Conservation (phyloP, 176 grass and related monocot species). For the Raddia distichophylla region DNA sequence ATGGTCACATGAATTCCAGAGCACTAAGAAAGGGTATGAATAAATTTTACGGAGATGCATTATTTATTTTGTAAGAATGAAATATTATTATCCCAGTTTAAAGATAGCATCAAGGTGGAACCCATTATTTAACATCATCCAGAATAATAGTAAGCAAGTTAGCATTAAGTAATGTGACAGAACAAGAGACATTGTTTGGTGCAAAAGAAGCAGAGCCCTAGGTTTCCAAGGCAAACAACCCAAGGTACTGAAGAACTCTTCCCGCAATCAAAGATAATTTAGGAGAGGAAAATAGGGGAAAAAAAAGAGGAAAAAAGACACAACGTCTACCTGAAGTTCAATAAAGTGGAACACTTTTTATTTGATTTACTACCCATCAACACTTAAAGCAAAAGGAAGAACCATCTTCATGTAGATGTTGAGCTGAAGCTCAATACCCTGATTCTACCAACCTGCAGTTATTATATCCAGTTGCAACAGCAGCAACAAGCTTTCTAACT, state of each 20-base stretch:
- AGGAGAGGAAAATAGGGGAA: not conserved
- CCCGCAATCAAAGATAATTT: not conserved
- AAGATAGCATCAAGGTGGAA: not conserved
- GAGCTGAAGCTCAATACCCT: not conserved
- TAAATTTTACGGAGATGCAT: not conserved
- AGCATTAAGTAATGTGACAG: not conserved
- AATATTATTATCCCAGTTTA: not conserved
- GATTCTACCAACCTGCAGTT: too few species aligned
- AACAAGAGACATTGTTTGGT: not conserved
- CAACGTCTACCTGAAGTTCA: slow-evolving; percentile 7
- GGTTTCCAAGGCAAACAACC: not conserved
- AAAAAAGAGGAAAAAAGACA: not conserved
- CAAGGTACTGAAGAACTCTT: too few species aligned
- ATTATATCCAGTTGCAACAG: too few species aligned
- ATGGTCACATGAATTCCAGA: not conserved
- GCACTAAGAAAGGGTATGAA: not conserved
- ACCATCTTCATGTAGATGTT: not conserved
- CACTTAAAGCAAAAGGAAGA: not conserved
- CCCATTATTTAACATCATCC: not conserved
- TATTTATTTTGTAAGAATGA: not conserved
- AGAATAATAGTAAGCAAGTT: slow-evolving; percentile 1
- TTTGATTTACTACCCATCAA: not conserved
- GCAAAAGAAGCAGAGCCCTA: not conserved
- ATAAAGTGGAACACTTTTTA: not conserved
- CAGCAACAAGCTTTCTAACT: too few species aligned